phyloP scores from a whole-genome alignment of 306 rosid genomes.

The Sophora flavescens region DNA sequence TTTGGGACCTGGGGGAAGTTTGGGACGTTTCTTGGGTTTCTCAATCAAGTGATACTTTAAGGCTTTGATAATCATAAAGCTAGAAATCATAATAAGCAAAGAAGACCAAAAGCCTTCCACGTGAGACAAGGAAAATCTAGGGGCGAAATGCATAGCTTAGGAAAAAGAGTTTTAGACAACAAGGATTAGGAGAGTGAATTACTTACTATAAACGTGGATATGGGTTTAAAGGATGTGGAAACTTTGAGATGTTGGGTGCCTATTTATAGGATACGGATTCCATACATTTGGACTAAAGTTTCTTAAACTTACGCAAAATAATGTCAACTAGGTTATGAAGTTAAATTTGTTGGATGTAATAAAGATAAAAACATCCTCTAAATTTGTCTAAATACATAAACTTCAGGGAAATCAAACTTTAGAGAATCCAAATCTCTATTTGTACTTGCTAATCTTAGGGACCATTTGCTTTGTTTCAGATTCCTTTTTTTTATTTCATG shows the following conservation, averaged over 20 bases:
- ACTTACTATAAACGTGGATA: background rate
- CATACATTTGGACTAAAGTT: no score
- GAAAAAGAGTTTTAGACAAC: background rate
- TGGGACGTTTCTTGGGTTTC: background rate
- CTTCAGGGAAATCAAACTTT: no score
- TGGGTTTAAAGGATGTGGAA: background rate
- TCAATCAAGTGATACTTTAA: background rate
- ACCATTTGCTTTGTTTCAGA: no score
- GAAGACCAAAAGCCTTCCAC: background rate
- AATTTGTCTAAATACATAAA: no score
- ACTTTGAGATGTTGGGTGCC: background rate
- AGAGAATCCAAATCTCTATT: no score
- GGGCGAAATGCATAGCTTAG: background rate
- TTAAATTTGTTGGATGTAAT: no score
- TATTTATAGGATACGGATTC: no score
- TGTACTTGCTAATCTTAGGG: no score
- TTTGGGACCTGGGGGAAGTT: constrained; percentile 44
- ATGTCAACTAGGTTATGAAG: no score
- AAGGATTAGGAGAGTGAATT: background rate
- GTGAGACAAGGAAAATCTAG: background rate
- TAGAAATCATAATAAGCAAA: background rate
- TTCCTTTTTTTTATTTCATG: no score
- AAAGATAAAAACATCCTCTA: no score
- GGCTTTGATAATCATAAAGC: background rate
- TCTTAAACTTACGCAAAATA: no score